These are phyloP conservation scores for Penicillium alfredii DNA, from an alignment of 495 filamentous ascomycete genomes.

Conservation along the genomic window DNA sequence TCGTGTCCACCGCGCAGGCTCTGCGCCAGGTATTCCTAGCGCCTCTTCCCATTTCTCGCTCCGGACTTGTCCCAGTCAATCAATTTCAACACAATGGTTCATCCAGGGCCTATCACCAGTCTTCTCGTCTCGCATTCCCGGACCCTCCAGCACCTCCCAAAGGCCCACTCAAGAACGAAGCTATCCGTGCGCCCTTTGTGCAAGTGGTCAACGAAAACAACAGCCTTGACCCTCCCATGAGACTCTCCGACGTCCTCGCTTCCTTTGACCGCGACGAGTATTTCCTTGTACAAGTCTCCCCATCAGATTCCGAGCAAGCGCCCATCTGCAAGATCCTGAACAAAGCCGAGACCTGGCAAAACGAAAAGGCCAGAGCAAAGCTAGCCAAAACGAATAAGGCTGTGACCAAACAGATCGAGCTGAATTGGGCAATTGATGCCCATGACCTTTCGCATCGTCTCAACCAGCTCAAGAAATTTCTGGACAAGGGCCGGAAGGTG, in stretches of 20 bases:
- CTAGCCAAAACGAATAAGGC: conserved; percentile 26
- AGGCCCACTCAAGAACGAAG: conserved; percentile 38
- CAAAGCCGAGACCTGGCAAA: conserved; percentile 37
- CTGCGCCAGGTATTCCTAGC: conserved; percentile 33
- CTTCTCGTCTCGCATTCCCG: conserved; percentile 7
- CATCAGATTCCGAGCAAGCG: conserved; percentile 17
- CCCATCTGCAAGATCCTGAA: conserved; percentile 66
- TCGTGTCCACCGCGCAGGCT: conserved; percentile 34
- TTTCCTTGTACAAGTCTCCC: conserved; percentile 54
- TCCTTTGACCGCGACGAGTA: conserved; percentile 44
- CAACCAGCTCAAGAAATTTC: conserved; percentile 53
- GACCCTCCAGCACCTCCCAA: conserved; percentile 7
- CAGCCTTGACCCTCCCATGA: conserved; percentile 40
- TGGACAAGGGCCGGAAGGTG: conserved; percentile 58
- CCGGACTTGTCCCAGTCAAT: conserved; percentile 11
- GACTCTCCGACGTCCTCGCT: conserved; percentile 38
- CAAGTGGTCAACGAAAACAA: conserved; percentile 49
- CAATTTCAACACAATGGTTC: conserved; percentile 2
- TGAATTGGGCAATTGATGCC: conserved; percentile 75
- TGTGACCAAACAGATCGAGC: conserved; percentile 62
- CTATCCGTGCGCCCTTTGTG: conserved; percentile 49
- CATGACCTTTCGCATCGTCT: conserved; percentile 61
- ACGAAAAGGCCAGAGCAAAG: conserved; percentile 39
- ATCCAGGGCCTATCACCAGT: conserved; percentile 13
- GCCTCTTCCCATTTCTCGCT: conserved; percentile 15